Percentiles rank a stretch among this genome's conserved stretches.
phyloP scores from a whole-genome alignment of 768 basidiomycete genomes.

The Neoboletus subvelutipes region DNA sequence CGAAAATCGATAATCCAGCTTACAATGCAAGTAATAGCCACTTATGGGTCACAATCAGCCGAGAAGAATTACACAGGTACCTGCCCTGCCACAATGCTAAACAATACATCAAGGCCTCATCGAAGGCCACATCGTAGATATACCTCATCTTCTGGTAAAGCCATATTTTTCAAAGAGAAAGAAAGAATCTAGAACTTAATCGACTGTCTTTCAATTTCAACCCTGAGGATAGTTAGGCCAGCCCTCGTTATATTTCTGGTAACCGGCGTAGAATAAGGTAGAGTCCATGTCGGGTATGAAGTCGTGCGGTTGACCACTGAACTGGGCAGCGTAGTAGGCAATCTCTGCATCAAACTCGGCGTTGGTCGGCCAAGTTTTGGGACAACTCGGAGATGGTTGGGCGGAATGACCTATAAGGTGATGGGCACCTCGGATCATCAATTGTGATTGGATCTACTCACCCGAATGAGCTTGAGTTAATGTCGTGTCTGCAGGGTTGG shows the following conservation, averaged over 20 bases:
- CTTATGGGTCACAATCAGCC: too few species aligned
- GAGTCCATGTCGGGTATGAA: neutral
- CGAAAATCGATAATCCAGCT: too few species aligned
- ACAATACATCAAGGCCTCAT: too few species aligned
- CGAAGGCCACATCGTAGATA: too few species aligned
- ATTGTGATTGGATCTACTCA: neutral
- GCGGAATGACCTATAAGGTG: neutral
- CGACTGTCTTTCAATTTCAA: neutral
- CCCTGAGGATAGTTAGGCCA: neutral
- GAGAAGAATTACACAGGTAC: too few species aligned
- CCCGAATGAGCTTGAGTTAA: neutral
- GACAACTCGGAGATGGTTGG: neutral
- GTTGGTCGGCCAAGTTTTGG: neutral
- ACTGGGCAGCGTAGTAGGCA: neutral
- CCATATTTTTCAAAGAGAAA: too few species aligned
- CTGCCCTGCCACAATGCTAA: too few species aligned
- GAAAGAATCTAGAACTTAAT: too few species aligned
- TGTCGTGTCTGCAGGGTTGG: neutral
- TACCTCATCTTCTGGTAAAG: too few species aligned
- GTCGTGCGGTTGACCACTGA: neutral
- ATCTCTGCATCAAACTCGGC: neutral
- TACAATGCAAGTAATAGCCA: too few species aligned
- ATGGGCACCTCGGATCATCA: neutral
- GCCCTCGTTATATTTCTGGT: neutral
- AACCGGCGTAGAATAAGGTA: neutral